A percentile compares a stretch with the other conserved stretches of the same genome.
Conservation (phyloP, 2,329 filamentous ascomycete genomes). For the Fusarium newnesense region DNA sequence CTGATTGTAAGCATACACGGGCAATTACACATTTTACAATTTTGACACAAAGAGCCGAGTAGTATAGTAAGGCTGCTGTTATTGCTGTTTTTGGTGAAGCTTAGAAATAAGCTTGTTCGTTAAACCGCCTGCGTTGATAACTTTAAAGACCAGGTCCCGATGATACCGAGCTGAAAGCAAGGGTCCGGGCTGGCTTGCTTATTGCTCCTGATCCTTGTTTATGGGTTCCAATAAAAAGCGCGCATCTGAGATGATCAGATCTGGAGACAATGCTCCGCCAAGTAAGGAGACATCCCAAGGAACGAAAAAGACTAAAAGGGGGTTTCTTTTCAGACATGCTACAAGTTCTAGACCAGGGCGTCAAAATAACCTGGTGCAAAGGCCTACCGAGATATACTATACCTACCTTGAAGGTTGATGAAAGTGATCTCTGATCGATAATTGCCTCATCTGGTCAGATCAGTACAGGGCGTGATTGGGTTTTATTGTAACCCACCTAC, state of each 20-base stretch:
- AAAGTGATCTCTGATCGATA: not conserved
- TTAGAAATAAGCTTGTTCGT: constrained; percentile 4
- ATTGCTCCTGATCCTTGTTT: not conserved
- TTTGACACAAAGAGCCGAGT: not conserved
- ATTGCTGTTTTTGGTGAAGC: not conserved
- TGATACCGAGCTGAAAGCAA: constrained; percentile 22
- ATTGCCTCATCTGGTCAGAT: not conserved
- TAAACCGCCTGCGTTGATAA: not conserved
- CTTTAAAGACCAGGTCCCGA: constrained; percentile 6
- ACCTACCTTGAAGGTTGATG: not conserved
- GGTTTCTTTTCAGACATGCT: too few species aligned
- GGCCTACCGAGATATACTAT: too few species aligned
- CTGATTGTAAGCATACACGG: not conserved
- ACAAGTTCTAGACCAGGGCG: too few species aligned
- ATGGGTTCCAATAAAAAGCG: constrained; percentile 6
- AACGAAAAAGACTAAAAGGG: not conserved
- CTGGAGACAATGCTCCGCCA: not conserved
- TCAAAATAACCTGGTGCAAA: too few species aligned
- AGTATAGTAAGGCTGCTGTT: not conserved
- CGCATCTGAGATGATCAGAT: not conserved
- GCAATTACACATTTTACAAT: not conserved
- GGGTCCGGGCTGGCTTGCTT: not conserved
- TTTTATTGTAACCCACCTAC: not conserved
- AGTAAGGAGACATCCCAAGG: not conserved
- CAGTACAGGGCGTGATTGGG: not conserved